These are phyloP conservation scores for Salix arbutifolia DNA, from an alignment of 345 rosid genomes.

Conservation along the genomic window DNA sequence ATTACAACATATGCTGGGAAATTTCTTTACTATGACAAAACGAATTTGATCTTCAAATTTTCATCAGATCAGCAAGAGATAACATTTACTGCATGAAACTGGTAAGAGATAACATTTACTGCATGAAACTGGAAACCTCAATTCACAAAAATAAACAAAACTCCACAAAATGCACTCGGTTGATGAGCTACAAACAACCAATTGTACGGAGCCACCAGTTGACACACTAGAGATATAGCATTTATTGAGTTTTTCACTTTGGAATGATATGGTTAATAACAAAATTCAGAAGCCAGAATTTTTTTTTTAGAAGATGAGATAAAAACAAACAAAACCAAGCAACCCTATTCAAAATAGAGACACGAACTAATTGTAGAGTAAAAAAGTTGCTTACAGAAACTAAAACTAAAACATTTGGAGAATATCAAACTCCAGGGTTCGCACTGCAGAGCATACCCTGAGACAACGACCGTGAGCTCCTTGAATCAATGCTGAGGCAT, in stretches of 20 bases:
- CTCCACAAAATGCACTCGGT: background rate
- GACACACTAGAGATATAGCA: background rate
- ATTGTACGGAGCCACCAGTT: background rate
- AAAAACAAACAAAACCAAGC: background rate
- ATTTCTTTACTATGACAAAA: background rate
- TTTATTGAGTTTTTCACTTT: background rate
- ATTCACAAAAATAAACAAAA: background rate
- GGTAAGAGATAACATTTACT: background rate
- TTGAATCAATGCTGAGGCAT: slow-evolving; percentile 77
- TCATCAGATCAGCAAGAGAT: background rate
- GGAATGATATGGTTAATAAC: background rate
- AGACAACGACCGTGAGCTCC: slow-evolving; percentile 76
- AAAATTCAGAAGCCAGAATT: background rate
- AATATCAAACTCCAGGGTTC: slow-evolving; percentile 89
- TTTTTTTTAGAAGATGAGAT: background rate
- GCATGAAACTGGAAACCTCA: background rate
- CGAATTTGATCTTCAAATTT: background rate
- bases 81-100: background rate
- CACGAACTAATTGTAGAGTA: slow-evolving; percentile 8
- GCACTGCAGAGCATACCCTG: slow-evolving; percentile 99
- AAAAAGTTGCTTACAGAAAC: slow-evolving; percentile 61
- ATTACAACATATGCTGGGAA: background rate
- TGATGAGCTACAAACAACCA: background rate
- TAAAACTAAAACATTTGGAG: slow-evolving; percentile 53
- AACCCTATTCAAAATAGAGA: background rate